Conservation (phyloP, 352 stramenopile species). For the Globisporangium middletonii region DNA sequence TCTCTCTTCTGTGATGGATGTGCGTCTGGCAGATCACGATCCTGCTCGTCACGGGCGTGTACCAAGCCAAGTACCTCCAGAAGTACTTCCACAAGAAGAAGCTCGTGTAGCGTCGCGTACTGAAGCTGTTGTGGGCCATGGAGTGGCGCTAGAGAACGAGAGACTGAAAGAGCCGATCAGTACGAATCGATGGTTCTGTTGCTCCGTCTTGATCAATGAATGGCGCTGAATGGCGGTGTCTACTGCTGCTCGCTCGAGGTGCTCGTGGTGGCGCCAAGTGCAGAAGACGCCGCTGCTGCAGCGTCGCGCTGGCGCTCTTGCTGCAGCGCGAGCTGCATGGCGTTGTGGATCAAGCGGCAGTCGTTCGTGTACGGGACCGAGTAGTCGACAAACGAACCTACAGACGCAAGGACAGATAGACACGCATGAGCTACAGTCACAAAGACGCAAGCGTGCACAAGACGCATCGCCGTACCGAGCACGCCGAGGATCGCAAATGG, state of each 20-base stretch:
- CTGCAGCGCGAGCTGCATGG: conserved; percentile 63
- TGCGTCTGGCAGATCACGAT: conserved; percentile 45
- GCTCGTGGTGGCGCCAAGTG: not conserved
- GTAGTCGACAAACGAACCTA: conserved; percentile 83
- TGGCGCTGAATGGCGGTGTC: not conserved
- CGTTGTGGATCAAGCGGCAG: conserved; percentile 75
- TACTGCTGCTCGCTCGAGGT: not conserved
- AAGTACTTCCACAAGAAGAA: conserved; percentile 86
- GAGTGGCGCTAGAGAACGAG: not conserved
- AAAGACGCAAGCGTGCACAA: not conserved
- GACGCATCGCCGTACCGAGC: conserved; percentile 28
- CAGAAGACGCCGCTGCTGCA: conserved; percentile 1
- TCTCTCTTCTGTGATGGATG: not conserved
- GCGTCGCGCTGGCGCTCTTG: conserved; percentile 45
- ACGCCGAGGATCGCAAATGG: conserved; percentile 73
- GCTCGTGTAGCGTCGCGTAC: conserved; percentile 38
- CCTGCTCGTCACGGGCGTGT: conserved; percentile 60
- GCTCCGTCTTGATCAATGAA: no score
- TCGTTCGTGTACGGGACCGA: conserved; percentile 79
- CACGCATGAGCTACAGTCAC: not conserved
- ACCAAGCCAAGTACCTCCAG: conserved; percentile 76
- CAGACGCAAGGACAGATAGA: conserved; percentile 1
- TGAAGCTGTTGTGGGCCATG: not conserved
- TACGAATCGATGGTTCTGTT: not conserved
- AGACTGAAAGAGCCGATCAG: no score